Percentiles rank a stretch among this genome's conserved stretches.
These are phyloP conservation scores for Pestalotiopsis sp. DNA, from an alignment of 2,329 filamentous ascomycete species.

Conservation along the genomic window DNA sequence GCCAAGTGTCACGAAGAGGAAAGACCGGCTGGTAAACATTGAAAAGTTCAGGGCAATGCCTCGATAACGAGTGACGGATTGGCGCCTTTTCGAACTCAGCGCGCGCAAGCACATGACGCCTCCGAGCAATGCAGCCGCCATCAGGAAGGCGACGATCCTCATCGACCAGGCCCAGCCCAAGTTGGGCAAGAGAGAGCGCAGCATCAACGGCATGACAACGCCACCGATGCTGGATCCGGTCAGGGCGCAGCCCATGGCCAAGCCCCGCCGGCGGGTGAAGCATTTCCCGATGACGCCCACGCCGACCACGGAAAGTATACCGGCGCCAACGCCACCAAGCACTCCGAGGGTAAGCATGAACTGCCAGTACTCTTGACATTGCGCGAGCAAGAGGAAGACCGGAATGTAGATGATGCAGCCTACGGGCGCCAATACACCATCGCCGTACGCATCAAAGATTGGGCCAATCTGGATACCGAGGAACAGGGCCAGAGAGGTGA, in stretches of 20 bases:
- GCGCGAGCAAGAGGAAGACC: conserved; percentile 47
- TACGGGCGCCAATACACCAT: conserved; percentile 33
- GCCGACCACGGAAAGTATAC: conserved; percentile 39
- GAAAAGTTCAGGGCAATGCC: conserved; percentile 36
- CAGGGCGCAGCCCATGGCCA: conserved; percentile 29
- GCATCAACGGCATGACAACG: conserved; percentile 36
- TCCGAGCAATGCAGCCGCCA: conserved; percentile 29
- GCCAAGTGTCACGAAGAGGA: conserved; percentile 43
- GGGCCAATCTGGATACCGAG: conserved; percentile 43
- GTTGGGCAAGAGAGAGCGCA: conserved; percentile 30
- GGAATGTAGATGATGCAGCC: conserved; percentile 35
- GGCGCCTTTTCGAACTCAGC: conserved; percentile 27
- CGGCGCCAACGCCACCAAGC: conserved; percentile 43
- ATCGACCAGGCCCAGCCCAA: conserved; percentile 39
- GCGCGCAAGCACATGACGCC: conserved; percentile 30
- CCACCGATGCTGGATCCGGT: conserved; percentile 29
- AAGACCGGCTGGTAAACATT: conserved; percentile 42
- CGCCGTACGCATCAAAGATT: conserved; percentile 43
- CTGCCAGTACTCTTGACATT: conserved; percentile 43
- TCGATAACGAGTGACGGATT: conserved; percentile 41
- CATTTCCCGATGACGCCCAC: conserved; percentile 35
- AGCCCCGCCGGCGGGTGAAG: conserved; percentile 25
- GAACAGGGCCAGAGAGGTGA: conserved; percentile 41
- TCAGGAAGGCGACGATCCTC: conserved; percentile 33
- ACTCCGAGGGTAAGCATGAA: conserved; percentile 44